Evolutionary conservation across 2,329 filamentous ascomycete genomes (phyloP).

Genomic region (Dothiorella sarmentorum): DNA sequence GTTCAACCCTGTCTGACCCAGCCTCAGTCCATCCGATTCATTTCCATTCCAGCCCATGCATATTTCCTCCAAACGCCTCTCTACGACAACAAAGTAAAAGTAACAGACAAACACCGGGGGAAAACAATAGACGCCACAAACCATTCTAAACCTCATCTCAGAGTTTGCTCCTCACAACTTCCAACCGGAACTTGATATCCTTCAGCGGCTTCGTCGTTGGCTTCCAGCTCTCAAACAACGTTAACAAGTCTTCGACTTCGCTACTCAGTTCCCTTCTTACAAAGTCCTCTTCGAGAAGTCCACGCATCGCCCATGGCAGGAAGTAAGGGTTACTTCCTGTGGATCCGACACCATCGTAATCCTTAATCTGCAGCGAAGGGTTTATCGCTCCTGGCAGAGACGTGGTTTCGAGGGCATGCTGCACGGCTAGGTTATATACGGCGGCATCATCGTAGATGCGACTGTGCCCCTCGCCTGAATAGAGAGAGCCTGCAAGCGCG

Average conservation of each 20-base stretch:
- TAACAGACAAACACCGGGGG: not conserved
- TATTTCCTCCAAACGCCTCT: not conserved
- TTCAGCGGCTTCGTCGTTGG: conserved; percentile 86
- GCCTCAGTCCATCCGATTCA: too few species aligned
- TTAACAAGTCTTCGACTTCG: conserved; percentile 77
- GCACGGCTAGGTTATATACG: conserved; percentile 66
- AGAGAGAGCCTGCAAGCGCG: conserved; percentile 85
- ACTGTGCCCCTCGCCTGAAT: conserved; percentile 89
- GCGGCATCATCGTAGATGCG: conserved; percentile 84
- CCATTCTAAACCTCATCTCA: conserved; percentile 26
- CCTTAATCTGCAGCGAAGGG: conserved; percentile 30
- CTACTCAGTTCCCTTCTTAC: conserved; percentile 75
- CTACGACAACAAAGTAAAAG: not conserved
- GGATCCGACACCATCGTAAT: conserved; percentile 29
- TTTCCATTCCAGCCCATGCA: not conserved
- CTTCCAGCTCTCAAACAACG: conserved; percentile 90
- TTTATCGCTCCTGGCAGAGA: conserved; percentile 30
- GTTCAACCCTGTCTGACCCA: not conserved
- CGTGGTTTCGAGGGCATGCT: conserved; percentile 48
- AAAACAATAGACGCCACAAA: not conserved
- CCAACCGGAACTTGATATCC: conserved; percentile 91
- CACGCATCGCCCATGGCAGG: conserved; percentile 92
- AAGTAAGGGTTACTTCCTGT: conserved; percentile 74
- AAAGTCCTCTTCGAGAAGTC: conserved; percentile 84
- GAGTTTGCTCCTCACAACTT: conserved; percentile 84